These are phyloP conservation scores for Staphylotrichum longicolle DNA, from an alignment of 495 filamentous ascomycete species.

Conservation along the genomic window DNA sequence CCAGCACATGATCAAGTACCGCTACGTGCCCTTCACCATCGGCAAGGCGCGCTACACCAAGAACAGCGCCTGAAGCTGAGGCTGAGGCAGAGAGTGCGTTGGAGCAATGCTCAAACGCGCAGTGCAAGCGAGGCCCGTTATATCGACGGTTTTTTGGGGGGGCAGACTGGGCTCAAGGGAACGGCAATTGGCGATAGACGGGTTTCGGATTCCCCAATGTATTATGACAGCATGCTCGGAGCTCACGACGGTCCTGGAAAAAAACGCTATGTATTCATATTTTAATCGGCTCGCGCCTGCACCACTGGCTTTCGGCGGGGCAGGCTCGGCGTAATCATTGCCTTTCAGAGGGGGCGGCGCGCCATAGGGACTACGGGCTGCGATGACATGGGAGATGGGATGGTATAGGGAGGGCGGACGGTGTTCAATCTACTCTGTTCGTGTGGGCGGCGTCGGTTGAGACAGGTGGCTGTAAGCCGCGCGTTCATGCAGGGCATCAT, in stretches of 20 bases:
- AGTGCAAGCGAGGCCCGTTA: too few species aligned
- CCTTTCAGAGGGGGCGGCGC: conserved; percentile 6
- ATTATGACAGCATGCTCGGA: conserved; percentile 23
- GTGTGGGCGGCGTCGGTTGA: background rate
- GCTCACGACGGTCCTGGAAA: conserved; percentile 22
- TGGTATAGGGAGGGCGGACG: background rate
- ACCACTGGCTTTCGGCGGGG: conserved; percentile 1
- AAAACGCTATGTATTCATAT: conserved; percentile 11
- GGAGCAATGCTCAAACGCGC: too few species aligned
- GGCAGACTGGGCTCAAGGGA: conserved; percentile 4
- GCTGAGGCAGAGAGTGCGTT: too few species aligned
- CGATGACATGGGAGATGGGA: background rate
- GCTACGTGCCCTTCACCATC: conserved; percentile 93
- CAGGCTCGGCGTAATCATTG: conserved; percentile 16
- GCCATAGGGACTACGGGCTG: conserved; percentile 13
- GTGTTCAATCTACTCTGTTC: background rate
- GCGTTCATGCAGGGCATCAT: background rate
- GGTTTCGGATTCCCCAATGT: conserved; percentile 11
- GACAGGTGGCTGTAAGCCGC: background rate
- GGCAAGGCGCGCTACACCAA: conserved; percentile 82
- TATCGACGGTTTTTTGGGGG: background rate
- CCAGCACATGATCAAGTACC: conserved; percentile 99
- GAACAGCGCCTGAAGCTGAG: conserved; percentile 42
- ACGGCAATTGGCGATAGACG: conserved; percentile 22
- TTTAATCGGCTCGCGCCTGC: conserved; percentile 14